Percentiles rank a stretch among this genome's conserved stretches.
phyloP scores from a whole-genome alignment of 306 rosid genomes.

The Quillaja saponaria region DNA sequence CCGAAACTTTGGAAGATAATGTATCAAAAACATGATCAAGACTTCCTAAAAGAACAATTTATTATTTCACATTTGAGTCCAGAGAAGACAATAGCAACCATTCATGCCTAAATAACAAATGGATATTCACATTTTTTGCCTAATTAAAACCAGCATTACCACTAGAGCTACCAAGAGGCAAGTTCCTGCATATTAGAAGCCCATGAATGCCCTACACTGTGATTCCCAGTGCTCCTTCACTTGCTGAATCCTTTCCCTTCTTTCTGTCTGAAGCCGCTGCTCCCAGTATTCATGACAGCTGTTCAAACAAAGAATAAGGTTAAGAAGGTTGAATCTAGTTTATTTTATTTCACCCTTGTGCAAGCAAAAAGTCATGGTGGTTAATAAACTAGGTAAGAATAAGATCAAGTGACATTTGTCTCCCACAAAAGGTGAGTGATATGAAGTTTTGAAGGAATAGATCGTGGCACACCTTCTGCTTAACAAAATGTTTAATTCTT shows the following conservation, averaged over 20 bases:
- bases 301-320: slow-evolving; percentile 14
- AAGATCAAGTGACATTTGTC: neutral
- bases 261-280: slow-evolving; percentile 60
- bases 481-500: slow-evolving; percentile 65
- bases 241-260: slow-evolving; percentile 73
- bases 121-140: too few species aligned
- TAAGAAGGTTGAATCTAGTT: slow-evolving; percentile 1
- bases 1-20: too few species aligned
- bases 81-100: too few species aligned
- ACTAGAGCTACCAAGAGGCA: too few species aligned
- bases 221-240: slow-evolving; percentile 81
- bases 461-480: slow-evolving; percentile 49
- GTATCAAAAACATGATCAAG: too few species aligned
- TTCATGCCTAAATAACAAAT: too few species aligned
- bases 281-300: slow-evolving; percentile 83
- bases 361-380: too few species aligned
- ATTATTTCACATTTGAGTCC: too few species aligned
- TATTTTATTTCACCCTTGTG: slow-evolving; percentile 11
- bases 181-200: slow-evolving; percentile 30
- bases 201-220: slow-evolving; percentile 60
- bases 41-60: too few species aligned
- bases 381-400: neutral
- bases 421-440: neutral
- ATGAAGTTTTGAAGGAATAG: neutral
- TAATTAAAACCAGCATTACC: too few species aligned